phyloP scores from a whole-genome alignment of 768 basidiomycete species.

The Tulasnella sp. region DNA sequence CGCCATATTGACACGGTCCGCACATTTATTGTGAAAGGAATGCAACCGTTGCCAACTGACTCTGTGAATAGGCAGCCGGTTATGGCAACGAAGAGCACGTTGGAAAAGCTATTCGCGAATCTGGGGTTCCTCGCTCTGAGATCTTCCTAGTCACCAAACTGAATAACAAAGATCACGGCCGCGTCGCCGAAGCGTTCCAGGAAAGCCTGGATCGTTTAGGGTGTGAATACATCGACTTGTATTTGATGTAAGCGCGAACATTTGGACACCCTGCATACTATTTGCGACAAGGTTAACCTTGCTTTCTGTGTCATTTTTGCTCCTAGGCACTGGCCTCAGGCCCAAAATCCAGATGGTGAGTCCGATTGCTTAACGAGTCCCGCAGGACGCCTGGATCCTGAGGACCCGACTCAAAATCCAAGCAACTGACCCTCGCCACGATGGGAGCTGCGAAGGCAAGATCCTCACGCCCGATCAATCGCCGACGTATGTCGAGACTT shows the following conservation, averaged over 20 bases:
- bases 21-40: not conserved
- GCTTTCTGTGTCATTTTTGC: not conserved
- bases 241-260: constrained; percentile 29
- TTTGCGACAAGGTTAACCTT: not conserved
- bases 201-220: constrained; percentile 37
- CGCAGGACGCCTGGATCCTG: not conserved
- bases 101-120: constrained; percentile 39
- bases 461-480: not conserved
- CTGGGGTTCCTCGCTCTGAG: constrained; percentile 23
- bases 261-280: not conserved
- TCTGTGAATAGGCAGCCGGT: not conserved
- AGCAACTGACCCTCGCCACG: not conserved
- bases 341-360: not conserved
- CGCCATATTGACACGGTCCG: constrained; percentile 15
- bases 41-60: not conserved
- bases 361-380: not conserved
- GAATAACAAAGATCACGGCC: constrained; percentile 30
- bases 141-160: constrained; percentile 30
- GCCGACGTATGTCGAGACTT: constrained; percentile 63
- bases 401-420: not conserved
- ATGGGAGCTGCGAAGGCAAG: not conserved
- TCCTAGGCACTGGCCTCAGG: constrained; percentile 33
- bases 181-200: constrained; percentile 38
- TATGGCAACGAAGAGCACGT: constrained; percentile 39
- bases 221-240: constrained; percentile 44